Base-by-base conservation (phyloP, 2,329 filamentous ascomycete genomes). In the Colletotrichum chlorophyti region DNA sequence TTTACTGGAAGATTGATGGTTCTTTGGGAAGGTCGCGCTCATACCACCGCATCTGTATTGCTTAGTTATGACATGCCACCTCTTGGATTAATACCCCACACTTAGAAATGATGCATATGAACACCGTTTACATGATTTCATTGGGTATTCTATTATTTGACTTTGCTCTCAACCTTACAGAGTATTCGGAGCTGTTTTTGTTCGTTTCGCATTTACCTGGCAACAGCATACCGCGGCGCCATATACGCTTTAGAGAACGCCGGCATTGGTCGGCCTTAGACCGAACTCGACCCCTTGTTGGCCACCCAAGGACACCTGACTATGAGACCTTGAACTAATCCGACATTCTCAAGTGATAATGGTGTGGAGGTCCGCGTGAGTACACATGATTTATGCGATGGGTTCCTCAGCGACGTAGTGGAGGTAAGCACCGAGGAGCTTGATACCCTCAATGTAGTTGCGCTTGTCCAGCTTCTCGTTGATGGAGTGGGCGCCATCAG, bases 391-490 rank as follows among this genome's bases (percentile, higher is more conserved):
- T 70, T 68, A 78, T 31, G 49, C 53, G 62, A 72, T 87, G 34
- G 91, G 87, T 83, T 99, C 95, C 72, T 94, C 91, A 2, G 93
- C 93, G 64, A 97, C 93, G 68, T 97, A 97, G 78, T 98, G 94
- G 71, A 99, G 79, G 74, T 99, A 99, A 4, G 94, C 91, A 43
- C 95, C 95, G 57, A 99, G 78, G 63, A 99, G 78, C 85, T 99
- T 99, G 68, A 91, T 97, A 45, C 95, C 95, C 81, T 99, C 93
- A 69, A 99, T 96, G 75, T 99, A 99, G 79, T 99, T 99, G 71
- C 85, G 87, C 84, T 91, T 93, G 76, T 99, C 95, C 57, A 99
- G 82, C 84, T 97, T 97, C 85, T 98, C 95, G 74, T 99, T 99
- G 77, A 97, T 96, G 29, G 92, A 97, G 79, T 99, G 95, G 7